Percentiles rank a stretch among this genome's conserved stretches.
Conservation (phyloP, 1,139 yeast genomes). For the Zygosaccharomyces sapae region DNA sequence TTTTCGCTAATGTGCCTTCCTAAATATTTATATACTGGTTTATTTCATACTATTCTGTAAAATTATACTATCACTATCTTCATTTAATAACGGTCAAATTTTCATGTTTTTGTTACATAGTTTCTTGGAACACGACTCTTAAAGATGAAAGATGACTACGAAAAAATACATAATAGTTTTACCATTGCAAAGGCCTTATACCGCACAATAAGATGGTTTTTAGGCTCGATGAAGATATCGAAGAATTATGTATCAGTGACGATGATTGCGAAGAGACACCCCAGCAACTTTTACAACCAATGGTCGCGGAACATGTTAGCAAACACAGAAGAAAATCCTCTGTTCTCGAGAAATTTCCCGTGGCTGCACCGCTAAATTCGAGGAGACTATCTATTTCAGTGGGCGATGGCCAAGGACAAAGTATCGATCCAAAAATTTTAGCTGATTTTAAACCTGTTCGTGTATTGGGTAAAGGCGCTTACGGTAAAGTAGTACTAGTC, state of each 20-base stretch:
- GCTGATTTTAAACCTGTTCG: conserved; percentile 71
- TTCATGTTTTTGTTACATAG: not conserved
- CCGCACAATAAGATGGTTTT: conserved; percentile 4
- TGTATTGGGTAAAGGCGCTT: conserved; percentile 88
- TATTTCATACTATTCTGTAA: not conserved
- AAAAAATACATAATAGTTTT: not conserved
- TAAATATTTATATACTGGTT: not conserved
- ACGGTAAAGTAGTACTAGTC: conserved; percentile 82
- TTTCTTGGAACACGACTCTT: not conserved
- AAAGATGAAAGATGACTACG: not conserved
- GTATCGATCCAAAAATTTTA: conserved; percentile 34
- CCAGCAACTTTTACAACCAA: conserved; percentile 1
- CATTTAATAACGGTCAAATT: not conserved
- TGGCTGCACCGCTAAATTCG: conserved; percentile 29
- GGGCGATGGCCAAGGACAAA: conserved; percentile 5
- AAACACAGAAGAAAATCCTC: conserved; percentile 33
- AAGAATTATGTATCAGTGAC: conserved; percentile 2
- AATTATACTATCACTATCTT: not conserved
- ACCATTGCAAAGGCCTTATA: not conserved
- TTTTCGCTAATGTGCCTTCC: not conserved
- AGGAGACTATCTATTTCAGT: conserved; percentile 28
- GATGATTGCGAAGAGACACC: conserved; percentile 4
- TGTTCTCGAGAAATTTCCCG: conserved; percentile 29
- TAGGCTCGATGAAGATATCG: conserved; percentile 7
- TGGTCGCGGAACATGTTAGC: conserved; percentile 3